phyloP scores from a whole-genome alignment of 108 stramenopile genomes.

The Bacterosira constricta region DNA sequence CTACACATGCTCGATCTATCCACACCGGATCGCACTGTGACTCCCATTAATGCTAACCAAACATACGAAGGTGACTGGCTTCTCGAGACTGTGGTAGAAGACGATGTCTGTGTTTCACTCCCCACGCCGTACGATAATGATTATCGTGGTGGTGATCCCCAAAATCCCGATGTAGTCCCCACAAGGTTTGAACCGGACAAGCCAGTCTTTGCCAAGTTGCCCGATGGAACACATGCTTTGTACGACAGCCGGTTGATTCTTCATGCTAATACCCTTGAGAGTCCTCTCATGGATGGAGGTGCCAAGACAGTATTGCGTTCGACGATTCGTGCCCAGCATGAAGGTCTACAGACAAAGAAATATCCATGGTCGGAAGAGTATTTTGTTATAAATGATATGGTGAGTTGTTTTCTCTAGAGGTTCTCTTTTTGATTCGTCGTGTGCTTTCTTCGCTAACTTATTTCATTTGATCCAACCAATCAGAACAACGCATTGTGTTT shows the following conservation, averaged over 20 bases:
- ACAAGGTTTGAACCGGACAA: constrained; percentile 23
- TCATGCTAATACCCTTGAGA: constrained; percentile 31
- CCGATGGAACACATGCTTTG: constrained; percentile 27
- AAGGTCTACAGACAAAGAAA: constrained; percentile 2
- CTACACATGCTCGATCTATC: constrained; percentile 26
- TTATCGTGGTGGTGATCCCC: constrained; percentile 20
- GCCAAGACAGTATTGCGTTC: constrained; percentile 19
- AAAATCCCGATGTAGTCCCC: constrained; percentile 23
- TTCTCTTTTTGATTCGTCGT: too few species aligned
- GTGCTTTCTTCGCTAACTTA: too few species aligned
- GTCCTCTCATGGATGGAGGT: constrained; percentile 39
- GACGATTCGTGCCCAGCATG: constrained; percentile 9
- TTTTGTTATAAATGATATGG: constrained; percentile 20
- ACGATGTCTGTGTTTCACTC: constrained; percentile 27
- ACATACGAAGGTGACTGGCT: constrained; percentile 31
- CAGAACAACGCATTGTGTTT: constrained; percentile 28
- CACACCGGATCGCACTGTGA: constrained; percentile 4
- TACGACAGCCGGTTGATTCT: constrained; percentile 30
- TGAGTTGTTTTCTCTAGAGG: too few species aligned
- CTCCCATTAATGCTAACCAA: constrained; percentile 18
- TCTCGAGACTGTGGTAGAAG: constrained; percentile 18
- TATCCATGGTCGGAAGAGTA: background rate
- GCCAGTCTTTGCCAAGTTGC: constrained; percentile 23
- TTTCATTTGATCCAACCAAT: too few species aligned
- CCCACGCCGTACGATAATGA: constrained; percentile 41